Evolutionary conservation across 129 eudicot genomes (phyloP), one percentile per base, ranked within the genome.

Genomic region (Helichrysum umbraculigerum): DNA sequence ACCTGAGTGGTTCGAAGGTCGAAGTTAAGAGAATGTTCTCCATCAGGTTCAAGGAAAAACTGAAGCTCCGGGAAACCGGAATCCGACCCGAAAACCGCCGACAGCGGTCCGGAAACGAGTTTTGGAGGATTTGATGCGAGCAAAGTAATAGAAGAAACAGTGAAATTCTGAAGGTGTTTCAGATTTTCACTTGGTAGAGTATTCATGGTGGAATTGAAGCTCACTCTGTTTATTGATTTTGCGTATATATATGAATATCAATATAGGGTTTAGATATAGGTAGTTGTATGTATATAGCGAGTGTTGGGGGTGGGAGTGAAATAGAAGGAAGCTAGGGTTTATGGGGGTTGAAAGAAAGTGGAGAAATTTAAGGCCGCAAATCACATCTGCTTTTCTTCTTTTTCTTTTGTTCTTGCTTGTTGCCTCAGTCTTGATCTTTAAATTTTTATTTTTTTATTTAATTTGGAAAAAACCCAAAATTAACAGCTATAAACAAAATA

Each of bases 1-100:
- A 82, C 92, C 92, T 83, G 80, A 74, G 87, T 71, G 39, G 65
- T 65, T 22, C 69, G 62, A 71, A 90, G 87, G 78, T 90, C 88
- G 73, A 90, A 83, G 67, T 74, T 52, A 42, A 76, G 29, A 52
- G 81, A 47, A 56, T 69, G 81, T 60, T 75, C 67, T 15, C 86
- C 78, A 21, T 79, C 82, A 47, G 86, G 73, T 7, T 77, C 86
- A 5, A 72, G 25, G 5, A 56, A 78, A 56, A 90, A 81, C 29
- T 65, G 85, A 1, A 90, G 90, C 78, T 79, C 86, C 66, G 86
- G 72, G 42, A 71, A 77, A 2, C 86, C 88, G 17, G 86, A 82
- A 35, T 63, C 84, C 15, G 87, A 72, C 39, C 74, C 39, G 61
- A 90, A 87, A 54, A 69, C 65, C 8, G 92, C 92, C 19, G 85